These are phyloP conservation scores for Chaetothyriales sp. DNA, from an alignment of 2,329 filamentous ascomycete species.

Conservation along the genomic window DNA sequence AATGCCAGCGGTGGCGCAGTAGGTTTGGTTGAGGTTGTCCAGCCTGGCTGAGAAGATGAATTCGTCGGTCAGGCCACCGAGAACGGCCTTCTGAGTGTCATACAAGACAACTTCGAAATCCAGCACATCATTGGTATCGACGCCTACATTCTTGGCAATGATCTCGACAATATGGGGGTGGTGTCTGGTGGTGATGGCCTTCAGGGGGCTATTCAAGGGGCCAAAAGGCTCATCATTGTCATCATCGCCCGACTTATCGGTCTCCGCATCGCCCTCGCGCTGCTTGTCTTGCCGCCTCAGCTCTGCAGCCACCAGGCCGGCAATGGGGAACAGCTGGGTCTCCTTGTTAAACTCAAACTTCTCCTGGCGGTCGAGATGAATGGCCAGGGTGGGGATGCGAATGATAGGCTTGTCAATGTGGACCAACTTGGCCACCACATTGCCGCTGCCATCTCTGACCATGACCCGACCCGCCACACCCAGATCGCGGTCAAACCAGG, in stretches of 20 bases:
- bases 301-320: conserved; percentile 72
- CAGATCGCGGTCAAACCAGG: conserved; percentile 92
- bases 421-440: conserved; percentile 68
- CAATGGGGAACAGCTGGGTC: conserved; percentile 85
- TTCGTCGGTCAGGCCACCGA: conserved; percentile 83
- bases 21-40: conserved; percentile 94
- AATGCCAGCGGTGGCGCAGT: conserved; percentile 73
- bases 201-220: conserved; percentile 66
- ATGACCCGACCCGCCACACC: conserved; percentile 79
- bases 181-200: conserved; percentile 65
- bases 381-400: conserved; percentile 81
- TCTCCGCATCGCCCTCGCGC: conserved; percentile 15
- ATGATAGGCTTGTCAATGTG: conserved; percentile 83
- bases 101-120: conserved; percentile 97
- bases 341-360: conserved; percentile 95
- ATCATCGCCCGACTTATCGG: conserved; percentile 32
- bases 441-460: conserved; percentile 57
- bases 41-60: conserved; percentile 92
- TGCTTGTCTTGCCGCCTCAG: conserved; percentile 53
- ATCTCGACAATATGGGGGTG: conserved; percentile 76
- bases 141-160: conserved; percentile 64
- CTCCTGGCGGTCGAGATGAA: conserved; percentile 76
- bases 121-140: conserved; percentile 54
- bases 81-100: conserved; percentile 77
- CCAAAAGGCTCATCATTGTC: conserved; percentile 40